Base-by-base conservation (phyloP, 2,329 filamentous ascomycete species). In the Remersonia thermophila region DNA sequence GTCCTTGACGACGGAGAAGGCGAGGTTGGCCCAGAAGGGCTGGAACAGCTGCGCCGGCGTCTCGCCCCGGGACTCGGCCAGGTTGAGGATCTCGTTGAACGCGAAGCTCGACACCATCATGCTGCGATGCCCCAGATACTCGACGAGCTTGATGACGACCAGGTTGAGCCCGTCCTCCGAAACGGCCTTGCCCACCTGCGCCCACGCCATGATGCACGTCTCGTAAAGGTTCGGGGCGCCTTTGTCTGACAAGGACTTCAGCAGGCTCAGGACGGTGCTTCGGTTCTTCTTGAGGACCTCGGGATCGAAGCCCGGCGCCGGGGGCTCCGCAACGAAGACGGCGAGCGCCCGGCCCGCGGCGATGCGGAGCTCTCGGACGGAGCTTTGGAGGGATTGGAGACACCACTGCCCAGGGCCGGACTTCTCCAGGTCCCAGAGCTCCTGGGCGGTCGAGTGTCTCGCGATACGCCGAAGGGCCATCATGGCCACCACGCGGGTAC, bases 21-120 rank as follows among this genome's bases (percentile, higher is more conserved):
- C 87, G 30, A 98, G 66, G 20, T 73, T 89, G 46, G 77, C 75
- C 87, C 89, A 96, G 55, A 86, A 96, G 1, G 89, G 86, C 37
- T 79, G 76, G 38, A 96, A 79, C 0, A 98, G 63, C 12, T 77
- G 73, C 18, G 71, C 67, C 2, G 79, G 70, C 1, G 74, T 79
- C 27, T 73, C 65, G 3, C 67, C 65, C 28, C 77, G 70, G 32
- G 67, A 63, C 35, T 79, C 71, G 2, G 86, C 81, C 33, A 96
- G 66, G 41, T 76, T 77, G 14, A 81, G 66, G 27, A 94, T 63
- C 58, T 94, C 87, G 46, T 82, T 81, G 54, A 86, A 91, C 3
- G 89, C 84, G 44, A 86, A 73, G 4, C 80, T 81, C 36, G 80
- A 84, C 7, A 93, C 66, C 23, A 94, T 71, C 27, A 74, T 72